A percentile compares a stretch with the other conserved stretches of the same genome.
phyloP scores from a whole-genome alignment of 768 basidiomycete species.

The Cubamyces sp. region DNA sequence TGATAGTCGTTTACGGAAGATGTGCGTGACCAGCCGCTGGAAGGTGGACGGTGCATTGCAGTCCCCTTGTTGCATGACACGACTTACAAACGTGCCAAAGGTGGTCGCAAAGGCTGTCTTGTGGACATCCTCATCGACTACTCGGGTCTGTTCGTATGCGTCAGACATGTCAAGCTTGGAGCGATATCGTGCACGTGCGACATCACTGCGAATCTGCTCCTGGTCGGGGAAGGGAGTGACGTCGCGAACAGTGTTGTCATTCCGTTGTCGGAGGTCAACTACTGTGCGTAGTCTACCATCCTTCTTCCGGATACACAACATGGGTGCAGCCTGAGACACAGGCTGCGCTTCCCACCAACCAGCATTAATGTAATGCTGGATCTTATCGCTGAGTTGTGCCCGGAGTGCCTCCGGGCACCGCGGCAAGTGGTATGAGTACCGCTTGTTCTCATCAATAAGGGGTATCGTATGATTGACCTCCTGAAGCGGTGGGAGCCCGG shows the following conservation, averaged over 20 bases:
- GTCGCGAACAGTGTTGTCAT: slow-evolving; percentile 46
- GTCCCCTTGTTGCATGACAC: slow-evolving; percentile 49
- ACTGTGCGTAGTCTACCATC: slow-evolving; percentile 39
- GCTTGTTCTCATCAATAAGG: slow-evolving; percentile 38
- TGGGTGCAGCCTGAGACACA: slow-evolving; percentile 35
- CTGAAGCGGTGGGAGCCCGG: slow-evolving; percentile 39
- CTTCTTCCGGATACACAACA: slow-evolving; percentile 40
- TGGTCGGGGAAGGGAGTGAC: slow-evolving; percentile 47
- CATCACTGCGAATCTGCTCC: slow-evolving; percentile 41
- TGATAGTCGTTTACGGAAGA: slow-evolving; percentile 45
- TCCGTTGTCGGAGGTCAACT: slow-evolving; percentile 40
- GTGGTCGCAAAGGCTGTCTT: slow-evolving; percentile 42
- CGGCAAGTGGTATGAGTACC: slow-evolving; percentile 38
- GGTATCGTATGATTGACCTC: slow-evolving; percentile 47
- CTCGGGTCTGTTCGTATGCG: slow-evolving; percentile 48
- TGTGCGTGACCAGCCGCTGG: slow-evolving; percentile 45
- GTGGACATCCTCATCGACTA: slow-evolving; percentile 35
- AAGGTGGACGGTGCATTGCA: slow-evolving; percentile 51
- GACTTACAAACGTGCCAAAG: slow-evolving; percentile 41
- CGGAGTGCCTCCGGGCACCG: slow-evolving; percentile 38
- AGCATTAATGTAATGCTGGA: slow-evolving; percentile 35
- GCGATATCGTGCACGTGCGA: slow-evolving; percentile 36
- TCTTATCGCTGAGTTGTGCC: slow-evolving; percentile 36
- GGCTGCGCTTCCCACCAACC: slow-evolving; percentile 40
- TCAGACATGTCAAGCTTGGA: slow-evolving; percentile 48